Evolutionary conservation across 192 early-diverging fungal species (phyloP), one percentile per base, ranked within the genome.

Genomic region (Entomortierella beljakovae): DNA sequence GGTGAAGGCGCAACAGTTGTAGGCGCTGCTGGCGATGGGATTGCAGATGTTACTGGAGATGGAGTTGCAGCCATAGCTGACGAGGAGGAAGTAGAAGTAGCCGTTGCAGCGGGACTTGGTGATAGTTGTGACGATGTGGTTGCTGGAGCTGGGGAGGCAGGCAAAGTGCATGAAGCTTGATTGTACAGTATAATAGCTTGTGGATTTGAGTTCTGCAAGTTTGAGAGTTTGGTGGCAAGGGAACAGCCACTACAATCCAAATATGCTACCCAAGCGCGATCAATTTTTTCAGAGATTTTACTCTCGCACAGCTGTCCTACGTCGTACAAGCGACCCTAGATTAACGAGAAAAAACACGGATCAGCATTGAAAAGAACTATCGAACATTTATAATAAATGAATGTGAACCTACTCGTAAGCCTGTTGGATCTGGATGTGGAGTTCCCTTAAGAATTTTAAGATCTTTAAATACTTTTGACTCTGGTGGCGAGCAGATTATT

Each of bases 111-210:
- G 1, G 26, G 34, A 33, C 50, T 23, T 33, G 58, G 16, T 50
- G 32, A 26, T 32, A 20, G 18, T 8, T 43, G 25, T 4, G 8
- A 20, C 20, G 63, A 28, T 11, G 26, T 23, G 54, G 51, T 23
- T 11, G 58, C 13, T 46, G 26, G 57, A 38, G 50, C 32, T 33
- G 22, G 57, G 18, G 34, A 32, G 3, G 37, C 22, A 22, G 64
- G 64, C 46, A 57, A 68, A 26, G 40, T 31, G 18, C 66, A 77
- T 0, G 73, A 49, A 5, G 59, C 31, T 29, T 77, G 66, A 43
- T 79, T 79, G 26, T 79, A 79, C 35, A 79, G 38, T 3, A 79
- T 46, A 10, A 79, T 53, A 1, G 74, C 74, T 15, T 79, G 74
- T 40, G 74, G 74, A 34, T 79, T 79, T 5, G 74, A 79, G 0